Conservation (phyloP, 2,329 filamentous ascomycete species). For the Penicillium vulpinum region DNA sequence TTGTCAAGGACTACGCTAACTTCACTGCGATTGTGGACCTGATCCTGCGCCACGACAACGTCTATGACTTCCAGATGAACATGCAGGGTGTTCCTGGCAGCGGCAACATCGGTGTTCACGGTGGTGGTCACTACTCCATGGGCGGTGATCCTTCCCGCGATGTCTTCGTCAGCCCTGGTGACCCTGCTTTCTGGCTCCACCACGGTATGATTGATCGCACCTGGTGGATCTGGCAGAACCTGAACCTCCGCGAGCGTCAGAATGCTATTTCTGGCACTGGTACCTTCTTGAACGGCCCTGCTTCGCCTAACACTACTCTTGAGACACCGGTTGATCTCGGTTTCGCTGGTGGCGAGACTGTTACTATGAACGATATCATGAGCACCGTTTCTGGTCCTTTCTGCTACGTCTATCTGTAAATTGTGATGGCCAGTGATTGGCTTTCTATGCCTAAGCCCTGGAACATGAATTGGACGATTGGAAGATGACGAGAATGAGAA, state of each 20-base stretch:
- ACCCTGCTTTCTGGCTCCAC: conserved; percentile 52
- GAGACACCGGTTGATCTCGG: conserved; percentile 46
- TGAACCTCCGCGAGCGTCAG: conserved; percentile 39
- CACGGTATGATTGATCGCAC: conserved; percentile 51
- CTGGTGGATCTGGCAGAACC: conserved; percentile 55
- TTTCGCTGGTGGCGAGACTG: conserved; percentile 32
- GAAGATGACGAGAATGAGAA: not conserved
- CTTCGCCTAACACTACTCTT: conserved; percentile 48
- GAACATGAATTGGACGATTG: not conserved
- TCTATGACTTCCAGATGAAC: conserved; percentile 38
- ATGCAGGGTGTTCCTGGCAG: conserved; percentile 42
- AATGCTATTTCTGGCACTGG: conserved; percentile 45
- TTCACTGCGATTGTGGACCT: conserved; percentile 24
- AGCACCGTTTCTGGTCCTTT: conserved; percentile 49
- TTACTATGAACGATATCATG: conserved; percentile 43
- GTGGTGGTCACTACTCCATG: conserved; percentile 50
- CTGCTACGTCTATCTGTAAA: conserved; percentile 48
- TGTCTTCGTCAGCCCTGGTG: conserved; percentile 48
- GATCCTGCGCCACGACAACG: conserved; percentile 22
- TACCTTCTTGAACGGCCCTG: conserved; percentile 47
- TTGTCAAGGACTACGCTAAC: conserved; percentile 23
- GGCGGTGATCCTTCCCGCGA: conserved; percentile 50
- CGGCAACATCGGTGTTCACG: conserved; percentile 44
- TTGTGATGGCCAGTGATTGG: not conserved
- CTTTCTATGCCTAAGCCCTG: not conserved